phyloP scores from a whole-genome alignment of 208 protist genomes.

The Acanthamoeba royreba region DNA sequence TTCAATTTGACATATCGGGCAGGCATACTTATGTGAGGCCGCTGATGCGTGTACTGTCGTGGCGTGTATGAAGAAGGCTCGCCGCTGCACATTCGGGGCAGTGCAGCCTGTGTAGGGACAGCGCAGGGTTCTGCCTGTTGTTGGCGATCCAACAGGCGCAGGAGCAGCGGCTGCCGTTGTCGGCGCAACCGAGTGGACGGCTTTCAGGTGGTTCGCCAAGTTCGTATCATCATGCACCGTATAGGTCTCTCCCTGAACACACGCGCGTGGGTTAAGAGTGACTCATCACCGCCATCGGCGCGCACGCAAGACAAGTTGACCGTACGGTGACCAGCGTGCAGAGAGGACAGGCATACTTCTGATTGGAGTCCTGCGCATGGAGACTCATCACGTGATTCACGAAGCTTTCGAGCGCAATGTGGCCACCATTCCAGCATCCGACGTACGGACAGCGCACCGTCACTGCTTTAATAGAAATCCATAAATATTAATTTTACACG shows the following conservation, averaged over 20 bases:
- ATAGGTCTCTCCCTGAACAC: too few species aligned
- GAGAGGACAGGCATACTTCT: not conserved
- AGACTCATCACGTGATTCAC: not conserved
- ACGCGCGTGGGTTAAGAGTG: too few species aligned
- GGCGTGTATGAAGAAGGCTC: too few species aligned
- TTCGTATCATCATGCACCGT: too few species aligned
- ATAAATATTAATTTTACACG: not conserved
- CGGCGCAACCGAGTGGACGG: too few species aligned
- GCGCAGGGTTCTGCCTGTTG: too few species aligned
- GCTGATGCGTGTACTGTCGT: not conserved
- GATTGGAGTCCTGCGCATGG: not conserved
- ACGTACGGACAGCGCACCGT: not conserved
- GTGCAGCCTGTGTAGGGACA: too few species aligned
- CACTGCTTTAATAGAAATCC: not conserved
- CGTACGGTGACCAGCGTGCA: not conserved
- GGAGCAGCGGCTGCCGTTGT: too few species aligned
- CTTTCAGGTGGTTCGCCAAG: too few species aligned
- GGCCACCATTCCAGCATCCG: not conserved
- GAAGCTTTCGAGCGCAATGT: not conserved
- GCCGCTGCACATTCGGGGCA: too few species aligned
- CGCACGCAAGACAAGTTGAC: not conserved
- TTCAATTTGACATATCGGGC: not conserved
- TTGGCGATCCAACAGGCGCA: too few species aligned
- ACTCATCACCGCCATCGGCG: not conserved
- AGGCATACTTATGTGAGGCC: not conserved